A percentile compares a stretch with the other conserved stretches of the same genome.
phyloP scores from a whole-genome alignment of 495 filamentous ascomycete species.

The Tuber melanosporum region DNA sequence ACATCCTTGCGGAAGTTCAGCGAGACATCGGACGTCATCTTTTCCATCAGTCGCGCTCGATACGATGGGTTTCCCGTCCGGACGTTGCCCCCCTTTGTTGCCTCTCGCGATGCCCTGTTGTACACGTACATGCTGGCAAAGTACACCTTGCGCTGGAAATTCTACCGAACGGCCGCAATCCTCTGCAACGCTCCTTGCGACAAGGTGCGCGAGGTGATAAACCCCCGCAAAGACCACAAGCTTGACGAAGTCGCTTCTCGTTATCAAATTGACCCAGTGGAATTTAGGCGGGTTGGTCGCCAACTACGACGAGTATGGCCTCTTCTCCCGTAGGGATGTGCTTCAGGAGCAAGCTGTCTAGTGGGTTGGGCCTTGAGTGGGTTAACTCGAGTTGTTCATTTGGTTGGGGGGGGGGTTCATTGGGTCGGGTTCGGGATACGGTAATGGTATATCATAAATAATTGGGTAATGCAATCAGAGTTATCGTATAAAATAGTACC shows the following conservation, averaged over 20 bases:
- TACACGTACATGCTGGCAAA: constrained; percentile 52
- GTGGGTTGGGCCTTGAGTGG: not conserved
- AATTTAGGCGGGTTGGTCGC: constrained; percentile 44
- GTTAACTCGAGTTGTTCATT: not conserved
- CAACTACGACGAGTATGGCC: constrained; percentile 2
- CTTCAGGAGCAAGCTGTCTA: not conserved
- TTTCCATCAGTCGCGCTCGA: constrained; percentile 48
- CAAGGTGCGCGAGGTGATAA: constrained; percentile 49
- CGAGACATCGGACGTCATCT: constrained; percentile 53
- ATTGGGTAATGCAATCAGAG: too few species aligned
- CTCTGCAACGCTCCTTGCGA: constrained; percentile 43
- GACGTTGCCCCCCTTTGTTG: constrained; percentile 41
- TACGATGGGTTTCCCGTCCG: constrained; percentile 45
- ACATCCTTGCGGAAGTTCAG: constrained; percentile 46
- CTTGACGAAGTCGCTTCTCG: constrained; percentile 48
- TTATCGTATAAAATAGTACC: too few species aligned
- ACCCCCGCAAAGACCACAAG: constrained; percentile 49
- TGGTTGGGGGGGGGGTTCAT: not conserved
- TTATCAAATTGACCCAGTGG: constrained; percentile 45
- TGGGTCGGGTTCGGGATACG: not conserved
- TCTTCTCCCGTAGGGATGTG: not conserved
- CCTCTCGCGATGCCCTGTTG: constrained; percentile 38
- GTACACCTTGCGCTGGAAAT: constrained; percentile 50
- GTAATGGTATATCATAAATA: too few species aligned
- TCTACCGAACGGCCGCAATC: constrained; percentile 46